Evolutionary conservation across 345 rosid genomes (phyloP).

Genomic region (Citrus unshiu): DNA sequence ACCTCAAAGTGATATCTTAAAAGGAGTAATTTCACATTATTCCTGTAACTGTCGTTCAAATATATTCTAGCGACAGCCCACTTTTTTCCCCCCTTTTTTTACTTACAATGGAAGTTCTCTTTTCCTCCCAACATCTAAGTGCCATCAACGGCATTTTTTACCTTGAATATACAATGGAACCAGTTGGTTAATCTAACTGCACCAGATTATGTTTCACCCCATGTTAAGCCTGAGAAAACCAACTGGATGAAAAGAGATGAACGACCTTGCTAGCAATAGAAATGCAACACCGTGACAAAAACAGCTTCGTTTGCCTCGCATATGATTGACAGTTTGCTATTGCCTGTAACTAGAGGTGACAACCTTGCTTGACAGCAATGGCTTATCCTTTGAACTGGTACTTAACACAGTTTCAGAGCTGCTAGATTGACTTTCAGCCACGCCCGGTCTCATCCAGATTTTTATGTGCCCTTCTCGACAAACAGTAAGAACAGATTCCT

Average conservation of each 20-base stretch:
- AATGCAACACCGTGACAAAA: conserved; percentile 23
- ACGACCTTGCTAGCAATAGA: conserved; percentile 27
- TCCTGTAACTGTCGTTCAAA: conserved; percentile 27
- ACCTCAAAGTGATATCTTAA: conserved; percentile 27
- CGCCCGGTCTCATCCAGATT: conserved; percentile 89
- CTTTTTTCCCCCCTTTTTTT: conserved; percentile 13
- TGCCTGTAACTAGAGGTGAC: conserved; percentile 63
- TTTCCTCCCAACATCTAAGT: conserved; percentile 32
- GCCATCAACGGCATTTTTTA: conserved; percentile 29
- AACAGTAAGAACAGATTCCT: conserved; percentile 80
- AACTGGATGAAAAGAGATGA: conserved; percentile 20
- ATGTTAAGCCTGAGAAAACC: conserved; percentile 23
- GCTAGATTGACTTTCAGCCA: conserved; percentile 54
- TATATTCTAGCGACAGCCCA: conserved; percentile 31
- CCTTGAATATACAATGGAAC: conserved; percentile 38
- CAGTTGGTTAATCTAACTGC: conserved; percentile 32
- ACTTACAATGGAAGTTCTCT: conserved; percentile 42
- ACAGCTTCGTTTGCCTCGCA: conserved; percentile 11
- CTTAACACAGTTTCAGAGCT: conserved; percentile 50
- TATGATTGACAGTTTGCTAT: conserved; percentile 36
- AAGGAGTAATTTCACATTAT: conserved; percentile 36
- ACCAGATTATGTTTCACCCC: conserved; percentile 22
- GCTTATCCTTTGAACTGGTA: conserved; percentile 69
- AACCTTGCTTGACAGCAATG: conserved; percentile 50
- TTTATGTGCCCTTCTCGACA: conserved; percentile 95